Evolutionary conservation across 164 flowering plant genomes (phyloP).

Genomic region (Liquidambar formosana): DNA sequence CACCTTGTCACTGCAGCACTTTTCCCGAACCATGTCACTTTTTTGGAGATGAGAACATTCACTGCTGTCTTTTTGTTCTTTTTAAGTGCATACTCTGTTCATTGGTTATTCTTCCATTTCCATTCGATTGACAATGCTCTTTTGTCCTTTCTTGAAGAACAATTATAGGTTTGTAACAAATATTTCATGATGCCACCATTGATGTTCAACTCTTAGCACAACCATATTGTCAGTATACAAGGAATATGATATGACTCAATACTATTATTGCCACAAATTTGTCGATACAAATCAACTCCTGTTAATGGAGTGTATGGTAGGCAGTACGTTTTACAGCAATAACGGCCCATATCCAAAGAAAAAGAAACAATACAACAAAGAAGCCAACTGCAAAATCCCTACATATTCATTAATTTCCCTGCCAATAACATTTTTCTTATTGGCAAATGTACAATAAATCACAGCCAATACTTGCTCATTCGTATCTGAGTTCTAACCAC

Average conservation of each 20-base stretch:
- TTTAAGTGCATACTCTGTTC: too few relatives aligned
- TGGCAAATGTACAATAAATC: not conserved
- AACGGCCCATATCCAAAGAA: not conserved
- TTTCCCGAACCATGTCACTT: too few relatives aligned
- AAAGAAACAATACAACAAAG: not conserved
- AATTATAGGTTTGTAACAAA: not conserved
- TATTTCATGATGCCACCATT: not conserved
- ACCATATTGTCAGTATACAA: not conserved
- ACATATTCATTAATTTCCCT: not conserved
- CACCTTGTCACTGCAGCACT: too few relatives aligned
- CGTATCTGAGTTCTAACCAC: constrained; percentile 10
- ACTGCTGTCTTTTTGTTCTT: too few relatives aligned
- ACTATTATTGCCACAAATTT: not conserved
- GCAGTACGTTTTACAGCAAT: not conserved
- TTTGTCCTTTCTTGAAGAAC: too few relatives aligned
- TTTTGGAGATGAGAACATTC: too few relatives aligned
- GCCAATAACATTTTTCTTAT: not conserved
- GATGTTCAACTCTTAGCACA: not conserved
- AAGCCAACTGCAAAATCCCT: not conserved
- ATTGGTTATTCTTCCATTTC: too few relatives aligned
- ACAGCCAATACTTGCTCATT: not conserved
- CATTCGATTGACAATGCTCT: too few relatives aligned
- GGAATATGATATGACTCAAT: not conserved
- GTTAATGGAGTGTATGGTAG: not conserved
- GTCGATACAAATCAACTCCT: not conserved